Percentiles rank a stretch among this genome's conserved stretches.
These are phyloP conservation scores for Hippophae gyantsensis DNA, from an alignment of 306 rosid species.

Conservation along the genomic window DNA sequence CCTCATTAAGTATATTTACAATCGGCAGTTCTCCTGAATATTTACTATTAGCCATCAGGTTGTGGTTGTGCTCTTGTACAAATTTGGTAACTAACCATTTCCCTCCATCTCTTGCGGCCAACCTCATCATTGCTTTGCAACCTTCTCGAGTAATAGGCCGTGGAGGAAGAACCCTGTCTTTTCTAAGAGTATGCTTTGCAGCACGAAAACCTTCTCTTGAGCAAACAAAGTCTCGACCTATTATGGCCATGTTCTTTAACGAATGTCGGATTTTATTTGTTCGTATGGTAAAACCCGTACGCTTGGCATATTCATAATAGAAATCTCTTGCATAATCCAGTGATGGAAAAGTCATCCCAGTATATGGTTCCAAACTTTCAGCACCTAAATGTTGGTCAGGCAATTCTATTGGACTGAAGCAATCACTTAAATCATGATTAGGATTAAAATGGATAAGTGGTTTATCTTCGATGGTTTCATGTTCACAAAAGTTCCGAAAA, in stretches of 20 bases:
- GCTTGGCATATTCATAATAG: conserved; percentile 22
- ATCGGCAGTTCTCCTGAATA: conserved; percentile 14
- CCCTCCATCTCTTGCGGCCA: conserved; percentile 15
- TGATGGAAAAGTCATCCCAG: conserved; percentile 14
- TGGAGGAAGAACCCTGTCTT: conserved; percentile 21
- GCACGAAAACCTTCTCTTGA: conserved; percentile 21
- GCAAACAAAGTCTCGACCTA: conserved; percentile 19
- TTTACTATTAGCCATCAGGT: conserved; percentile 11
- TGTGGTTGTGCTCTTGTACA: conserved; percentile 17
- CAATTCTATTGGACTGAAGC: conserved; percentile 1
- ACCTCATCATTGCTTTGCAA: conserved; percentile 22
- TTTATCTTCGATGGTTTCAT: conserved; percentile 6
- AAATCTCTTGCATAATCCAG: conserved; percentile 17
- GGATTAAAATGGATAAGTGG: background rate
- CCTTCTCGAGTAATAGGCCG: conserved; percentile 17
- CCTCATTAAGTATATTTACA: conserved; percentile 17
- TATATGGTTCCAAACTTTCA: conserved; percentile 7
- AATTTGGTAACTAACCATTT: conserved; percentile 18
- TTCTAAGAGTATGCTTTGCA: conserved; percentile 12
- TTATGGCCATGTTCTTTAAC: conserved; percentile 16
- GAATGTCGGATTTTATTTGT: conserved; percentile 19
- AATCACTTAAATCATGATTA: conserved; percentile 6
- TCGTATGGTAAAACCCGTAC: conserved; percentile 14
- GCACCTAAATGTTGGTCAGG: background rate
- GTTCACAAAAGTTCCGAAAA: conserved; percentile 5